Evolutionary conservation across 2,329 filamentous ascomycete genomes (phyloP), one percentile per base, ranked within the genome.

Genomic region (Ascochyta fabae): DNA sequence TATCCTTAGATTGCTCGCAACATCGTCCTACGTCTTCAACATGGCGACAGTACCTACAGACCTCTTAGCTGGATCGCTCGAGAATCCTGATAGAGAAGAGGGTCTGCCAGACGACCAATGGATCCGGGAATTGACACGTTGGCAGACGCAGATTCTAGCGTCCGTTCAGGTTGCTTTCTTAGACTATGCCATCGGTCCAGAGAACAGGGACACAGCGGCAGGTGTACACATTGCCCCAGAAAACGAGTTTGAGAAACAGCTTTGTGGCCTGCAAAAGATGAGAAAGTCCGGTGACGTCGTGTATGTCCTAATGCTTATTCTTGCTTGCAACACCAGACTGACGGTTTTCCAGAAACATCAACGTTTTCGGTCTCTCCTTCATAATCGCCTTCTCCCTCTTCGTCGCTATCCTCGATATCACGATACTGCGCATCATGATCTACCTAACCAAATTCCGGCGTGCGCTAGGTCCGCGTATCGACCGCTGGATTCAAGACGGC

Each of bases 401-500:
- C 1, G 27, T 68, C 5, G 58, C 56, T 0, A 15, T 62, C 1
- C 19, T 64, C 6, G 63, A 68, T 16, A 46, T 65, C 12, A 39
- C 39, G 0, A 34, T 69, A 9, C 53, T 68, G 2, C 44, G 49
- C 3, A 55, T 70, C 33, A 56, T 65, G 39, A 56, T 70, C 29
- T 67, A 51, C 46, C 33, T 64, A 5, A 46, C 27, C 4, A 46
- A 34, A 8, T 67, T 65, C 19, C 48, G 66, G 2, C 19, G 23
- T 6, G 61, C 58, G 1, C 46, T 70, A 8, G 59, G 59, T 1
- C 66, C 65, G 0, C 57, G 62, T 15, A 61, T 69, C 33, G 66
- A 66, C 6, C 54, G 66, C 24, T 69, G 67, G 67, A 61, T 68
- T 15, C 65, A 69, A 49, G 66, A 70, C 31, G 67, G 67, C 12